Evolutionary conservation across 352 stramenopile species (phyloP).

Genomic region (Phytophthora aleatoria): DNA sequence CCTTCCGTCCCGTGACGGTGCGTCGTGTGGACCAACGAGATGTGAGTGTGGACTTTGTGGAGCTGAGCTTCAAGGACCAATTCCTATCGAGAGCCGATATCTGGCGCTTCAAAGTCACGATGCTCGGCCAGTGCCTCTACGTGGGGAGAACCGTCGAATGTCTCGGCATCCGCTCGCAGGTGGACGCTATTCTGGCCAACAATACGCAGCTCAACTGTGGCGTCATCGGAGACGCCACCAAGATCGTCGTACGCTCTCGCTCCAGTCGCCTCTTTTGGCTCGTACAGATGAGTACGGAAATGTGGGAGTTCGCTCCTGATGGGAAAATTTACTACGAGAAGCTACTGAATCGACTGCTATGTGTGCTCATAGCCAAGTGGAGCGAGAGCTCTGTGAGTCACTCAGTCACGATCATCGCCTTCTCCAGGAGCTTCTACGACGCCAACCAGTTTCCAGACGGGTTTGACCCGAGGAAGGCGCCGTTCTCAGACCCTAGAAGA

Average conservation of each 20-base stretch:
- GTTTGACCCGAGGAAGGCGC: conserved; percentile 46
- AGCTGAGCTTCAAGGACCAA: conserved; percentile 91
- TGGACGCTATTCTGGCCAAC: conserved; percentile 89
- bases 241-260: conserved; percentile 95
- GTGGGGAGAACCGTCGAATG: conserved; percentile 71
- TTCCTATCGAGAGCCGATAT: conserved; percentile 91
- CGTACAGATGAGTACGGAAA: conserved; percentile 96
- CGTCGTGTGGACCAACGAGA: conserved; percentile 61
- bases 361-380: conserved; percentile 85
- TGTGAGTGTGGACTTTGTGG: conserved; percentile 82
- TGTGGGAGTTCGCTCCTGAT: conserved; percentile 92
- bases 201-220: conserved; percentile 83
- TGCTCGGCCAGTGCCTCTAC: conserved; percentile 79
- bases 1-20: conserved; percentile 60
- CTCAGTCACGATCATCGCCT: conserved; percentile 93
- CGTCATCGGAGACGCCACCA: conserved; percentile 95
- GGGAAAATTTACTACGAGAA: conserved; percentile 93
- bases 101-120: conserved; percentile 87
- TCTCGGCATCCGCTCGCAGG: conserved; percentile 86
- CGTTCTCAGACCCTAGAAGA: conserved; percentile 53
- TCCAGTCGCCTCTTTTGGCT: conserved; percentile 97
- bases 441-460: conserved; percentile 63
- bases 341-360: conserved; percentile 80
- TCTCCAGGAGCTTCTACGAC: conserved; percentile 90
- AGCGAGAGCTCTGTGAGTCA: conserved; percentile 85